Percentiles rank a stretch among this genome's conserved stretches.
Evolutionary conservation across 306 rosid genomes (phyloP).

Genomic region (Gastrolobium villosum): DNA sequence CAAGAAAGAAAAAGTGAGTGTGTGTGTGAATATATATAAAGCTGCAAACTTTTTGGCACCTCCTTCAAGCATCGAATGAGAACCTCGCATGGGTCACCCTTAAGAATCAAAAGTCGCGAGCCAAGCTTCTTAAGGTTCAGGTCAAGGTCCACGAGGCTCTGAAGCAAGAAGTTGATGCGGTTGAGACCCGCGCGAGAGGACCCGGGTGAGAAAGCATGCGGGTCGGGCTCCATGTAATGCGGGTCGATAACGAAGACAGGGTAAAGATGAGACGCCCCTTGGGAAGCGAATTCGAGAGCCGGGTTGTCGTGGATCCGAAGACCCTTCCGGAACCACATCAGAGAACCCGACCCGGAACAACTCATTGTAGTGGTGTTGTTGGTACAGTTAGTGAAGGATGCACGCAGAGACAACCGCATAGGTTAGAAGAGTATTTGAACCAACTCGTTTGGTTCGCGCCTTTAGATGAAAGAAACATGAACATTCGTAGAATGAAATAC

Average conservation of each 20-base stretch:
- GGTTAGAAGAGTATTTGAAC: neutral
- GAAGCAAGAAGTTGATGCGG: slow-evolving; percentile 76
- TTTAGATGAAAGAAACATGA: neutral
- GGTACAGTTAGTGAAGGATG: neutral
- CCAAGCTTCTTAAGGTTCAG: slow-evolving; percentile 75
- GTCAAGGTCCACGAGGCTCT: slow-evolving; percentile 80
- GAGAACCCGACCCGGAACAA: slow-evolving; percentile 64
- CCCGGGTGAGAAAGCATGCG: slow-evolving; percentile 62
- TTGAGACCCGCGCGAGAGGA: slow-evolving; percentile 74
- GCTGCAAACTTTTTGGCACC: slow-evolving; percentile 51
- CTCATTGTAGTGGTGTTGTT: slow-evolving; percentile 46
- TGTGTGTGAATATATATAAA: no score
- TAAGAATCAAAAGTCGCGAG: slow-evolving; percentile 74
- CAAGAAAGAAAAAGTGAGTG: neutral
- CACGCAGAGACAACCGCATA: slow-evolving; percentile 23
- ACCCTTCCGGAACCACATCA: slow-evolving; percentile 93
- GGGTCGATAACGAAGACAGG: slow-evolving; percentile 89
- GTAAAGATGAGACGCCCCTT: slow-evolving; percentile 53
- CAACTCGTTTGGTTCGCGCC: slow-evolving; percentile 57
- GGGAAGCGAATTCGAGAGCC: slow-evolving; percentile 77
- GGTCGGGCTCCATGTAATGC: slow-evolving; percentile 88
- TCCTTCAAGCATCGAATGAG: slow-evolving; percentile 72
- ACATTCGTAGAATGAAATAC: neutral
- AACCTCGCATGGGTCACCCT: slow-evolving; percentile 79
- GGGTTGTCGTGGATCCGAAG: slow-evolving; percentile 92